Conservation (phyloP, 768 basidiomycete species). For the Pulveroboletus sp. region DNA sequence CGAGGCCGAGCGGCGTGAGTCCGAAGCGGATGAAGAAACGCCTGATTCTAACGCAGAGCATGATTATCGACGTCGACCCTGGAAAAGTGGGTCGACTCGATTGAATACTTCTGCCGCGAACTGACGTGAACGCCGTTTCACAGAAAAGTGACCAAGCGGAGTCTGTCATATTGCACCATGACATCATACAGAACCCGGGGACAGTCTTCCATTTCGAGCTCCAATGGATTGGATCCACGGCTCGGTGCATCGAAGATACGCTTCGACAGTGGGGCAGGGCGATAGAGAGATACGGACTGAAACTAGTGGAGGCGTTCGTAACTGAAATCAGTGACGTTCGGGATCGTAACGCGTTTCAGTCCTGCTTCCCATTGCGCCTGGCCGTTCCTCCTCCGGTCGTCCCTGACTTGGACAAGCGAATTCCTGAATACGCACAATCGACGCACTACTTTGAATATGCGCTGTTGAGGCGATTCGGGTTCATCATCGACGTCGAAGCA, state of each 20-base stretch:
- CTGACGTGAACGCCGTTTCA: slow-evolving; percentile 9
- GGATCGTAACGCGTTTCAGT: slow-evolving; percentile 85
- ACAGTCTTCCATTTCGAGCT: slow-evolving; percentile 97
- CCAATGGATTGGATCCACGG: slow-evolving; percentile 95
- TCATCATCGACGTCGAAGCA: slow-evolving; percentile 82
- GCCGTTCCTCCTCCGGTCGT: slow-evolving; percentile 69
- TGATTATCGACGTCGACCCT: slow-evolving; percentile 84
- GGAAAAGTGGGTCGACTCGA: slow-evolving; percentile 48
- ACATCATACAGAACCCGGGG: slow-evolving; percentile 91
- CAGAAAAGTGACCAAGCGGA: slow-evolving; percentile 87
- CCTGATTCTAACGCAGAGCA: slow-evolving; percentile 80
- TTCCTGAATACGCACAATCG: slow-evolving; percentile 63
- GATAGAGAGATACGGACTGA: slow-evolving; percentile 86
- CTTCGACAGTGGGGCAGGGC: slow-evolving; percentile 75
- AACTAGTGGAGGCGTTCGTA: slow-evolving; percentile 90
- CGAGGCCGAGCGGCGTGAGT: slow-evolving; percentile 35
- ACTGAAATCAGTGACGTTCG: slow-evolving; percentile 87
- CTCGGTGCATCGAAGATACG: slow-evolving; percentile 85
- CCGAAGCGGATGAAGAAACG: slow-evolving; percentile 52
- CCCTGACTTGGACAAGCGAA: slow-evolving; percentile 59
- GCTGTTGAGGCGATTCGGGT: slow-evolving; percentile 71
- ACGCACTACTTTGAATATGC: slow-evolving; percentile 79
- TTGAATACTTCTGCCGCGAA: background rate
- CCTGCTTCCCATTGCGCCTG: slow-evolving; percentile 81
- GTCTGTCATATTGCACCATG: slow-evolving; percentile 84